Evolutionary conservation across 805 yeast genomes (phyloP), one percentile per base, ranked within the genome.

Genomic region (Cyberlindnera nakhonratchasimensis): DNA sequence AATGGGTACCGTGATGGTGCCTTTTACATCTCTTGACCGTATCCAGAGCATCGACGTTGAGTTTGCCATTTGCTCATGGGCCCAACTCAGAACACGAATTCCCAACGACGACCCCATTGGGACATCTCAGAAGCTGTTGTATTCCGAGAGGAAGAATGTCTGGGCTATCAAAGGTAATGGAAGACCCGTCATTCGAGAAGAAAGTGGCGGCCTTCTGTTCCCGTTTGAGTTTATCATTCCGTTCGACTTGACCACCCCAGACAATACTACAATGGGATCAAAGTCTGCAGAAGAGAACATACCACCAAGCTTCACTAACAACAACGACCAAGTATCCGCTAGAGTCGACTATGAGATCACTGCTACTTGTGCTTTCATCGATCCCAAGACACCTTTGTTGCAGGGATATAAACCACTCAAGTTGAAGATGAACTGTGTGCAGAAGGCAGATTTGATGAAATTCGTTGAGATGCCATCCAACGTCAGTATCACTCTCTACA

Each of bases 391-490:
- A 22, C 36, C 36, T 8, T 16, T 33, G 19, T 21, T 33, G 3
- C 36, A 33, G 13, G 36, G 36, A 3, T 33, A 33, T 20, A 33
- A 33, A 16, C 16, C 21, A n/a, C 6, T 33, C 6, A 22, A 33
- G 17, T 14, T 33, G 12, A 33, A 33, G 20, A 23, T 21, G 7
- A 22, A 33, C 20, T 33, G 29, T 23, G 36, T 23, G 7, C 21
- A 39, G 6, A 40, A 25, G 13, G 5, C 33, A 4, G 40, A 34
- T 2, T 20, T 40, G 13, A 36, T 34, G 40, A 23, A 16, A 19
- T 40, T 35, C 24, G 14, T 14, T 2, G 40, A 40, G 29, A 35
- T 40, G 36, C 25, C 33, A 3, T 18, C 40, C 17, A 40, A 36
- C 22, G 25, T 21, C 19, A 30, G 18, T 16, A 30, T 40, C 14